Evolutionary conservation across 2,329 filamentous ascomycete species (phyloP), one percentile per base, ranked within the genome.

Genomic region (Biscogniauxia marginata): DNA sequence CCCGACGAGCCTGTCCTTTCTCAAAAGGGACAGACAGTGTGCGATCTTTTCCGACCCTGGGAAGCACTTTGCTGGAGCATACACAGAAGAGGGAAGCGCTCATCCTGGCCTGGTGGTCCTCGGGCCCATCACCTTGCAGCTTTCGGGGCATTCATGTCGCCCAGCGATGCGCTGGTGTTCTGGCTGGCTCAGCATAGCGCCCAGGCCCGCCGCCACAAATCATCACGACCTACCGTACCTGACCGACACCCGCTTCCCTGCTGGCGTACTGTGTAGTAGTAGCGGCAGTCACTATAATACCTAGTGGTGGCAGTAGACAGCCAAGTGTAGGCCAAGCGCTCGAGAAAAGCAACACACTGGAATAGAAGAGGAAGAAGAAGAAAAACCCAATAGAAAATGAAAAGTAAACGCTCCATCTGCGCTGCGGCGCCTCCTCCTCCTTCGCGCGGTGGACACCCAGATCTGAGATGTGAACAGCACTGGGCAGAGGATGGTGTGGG

Each of bases 141-240:
- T 55, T 52, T 59, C 57, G 57, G 57, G 56, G 59, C 22, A 46
- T n/a, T 54, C 45, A 50, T 46, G 52, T 44, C 50, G 19, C 44
- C 58, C 52, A 57, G 54, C 44, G 59, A 56, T 62, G 57, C 39
- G 51, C 57, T 55, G 53, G 43, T 55, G 30, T 34, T 46, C 50
- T 53, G 56, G 47, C 55, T 56, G 58, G 53, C 52, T 51, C 58
- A 60, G 54, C 50, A 48, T 58, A 21, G 56, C 58, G 58, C 58
- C 58, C 58, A 57, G 58, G 24, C 60, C 60, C 58, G 55, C 60
- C 60, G 57, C 44, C 58, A 49, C 18, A 63, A 57, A 58, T 60
- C 54, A 46, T 46, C 44, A 8, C 44, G 44, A 46, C 44, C 30
- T 39, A 39, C 30, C 30, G 30, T 39, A 39, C 30, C 30, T 39